Conservation (phyloP, 2,329 filamentous ascomycete species). For the Pseudofabraea citricarpa region DNA sequence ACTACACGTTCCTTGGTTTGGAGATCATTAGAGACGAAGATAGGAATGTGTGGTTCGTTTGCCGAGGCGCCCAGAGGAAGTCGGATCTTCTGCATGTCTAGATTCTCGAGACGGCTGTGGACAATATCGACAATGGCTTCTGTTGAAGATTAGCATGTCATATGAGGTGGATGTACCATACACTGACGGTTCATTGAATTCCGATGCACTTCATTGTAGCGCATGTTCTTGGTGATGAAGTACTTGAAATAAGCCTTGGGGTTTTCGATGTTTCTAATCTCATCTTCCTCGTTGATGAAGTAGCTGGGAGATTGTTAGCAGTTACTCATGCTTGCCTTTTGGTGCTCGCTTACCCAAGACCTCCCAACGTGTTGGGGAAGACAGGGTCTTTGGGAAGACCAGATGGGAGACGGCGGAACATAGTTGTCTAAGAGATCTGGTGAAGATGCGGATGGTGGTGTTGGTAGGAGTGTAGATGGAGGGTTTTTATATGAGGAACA, state of each 20-base stretch:
- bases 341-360: slow-evolving; percentile 59
- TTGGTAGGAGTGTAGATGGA: neutral
- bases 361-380: slow-evolving; percentile 60
- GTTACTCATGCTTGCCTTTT: slow-evolving; percentile 1
- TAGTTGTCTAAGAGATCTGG: too few species aligned
- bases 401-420: slow-evolving; percentile 71
- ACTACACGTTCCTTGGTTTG: slow-evolving; percentile 56
- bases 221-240: slow-evolving; percentile 66
- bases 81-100: slow-evolving; percentile 54
- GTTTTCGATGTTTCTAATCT: slow-evolving; percentile 66
- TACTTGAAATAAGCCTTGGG: slow-evolving; percentile 70
- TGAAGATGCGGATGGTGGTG: neutral
- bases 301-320: slow-evolving; percentile 47
- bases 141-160: slow-evolving; percentile 27
- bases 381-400: slow-evolving; percentile 66
- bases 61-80: slow-evolving; percentile 52
- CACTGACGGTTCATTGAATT: slow-evolving; percentile 68
- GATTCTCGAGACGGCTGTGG: slow-evolving; percentile 51
- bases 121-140: slow-evolving; percentile 60
- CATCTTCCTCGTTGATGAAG: slow-evolving; percentile 70
- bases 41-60: slow-evolving; percentile 57
- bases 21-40: slow-evolving; percentile 60
- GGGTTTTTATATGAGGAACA: too few species aligned
- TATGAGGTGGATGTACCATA: neutral
- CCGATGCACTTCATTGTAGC: slow-evolving; percentile 71